Percentiles rank a stretch among this genome's conserved stretches.
Conservation (phyloP, 2,329 filamentous ascomycete genomes). For the Fusarium coicis region DNA sequence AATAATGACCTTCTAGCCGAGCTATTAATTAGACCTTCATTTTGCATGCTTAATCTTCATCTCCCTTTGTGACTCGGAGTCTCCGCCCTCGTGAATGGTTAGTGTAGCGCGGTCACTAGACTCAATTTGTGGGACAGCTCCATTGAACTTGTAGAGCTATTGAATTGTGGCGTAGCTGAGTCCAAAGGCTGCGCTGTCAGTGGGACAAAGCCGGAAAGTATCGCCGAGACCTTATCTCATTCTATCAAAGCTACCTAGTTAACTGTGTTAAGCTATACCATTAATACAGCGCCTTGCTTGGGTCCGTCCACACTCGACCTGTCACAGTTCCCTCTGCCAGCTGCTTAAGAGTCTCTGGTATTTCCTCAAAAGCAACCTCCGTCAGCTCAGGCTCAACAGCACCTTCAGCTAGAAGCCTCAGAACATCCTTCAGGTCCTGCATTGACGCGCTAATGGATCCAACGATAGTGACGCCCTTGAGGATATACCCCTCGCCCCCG, state of each 20-base stretch:
- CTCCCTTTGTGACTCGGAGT: background rate
- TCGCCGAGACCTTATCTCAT: background rate
- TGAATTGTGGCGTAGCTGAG: background rate
- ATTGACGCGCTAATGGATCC: background rate
- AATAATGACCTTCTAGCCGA: background rate
- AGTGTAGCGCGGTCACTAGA: fast-evolving
- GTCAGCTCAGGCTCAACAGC: background rate
- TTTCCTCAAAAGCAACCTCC: background rate
- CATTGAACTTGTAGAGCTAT: background rate
- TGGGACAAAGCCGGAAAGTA: too few relatives aligned
- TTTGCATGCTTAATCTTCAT: background rate
- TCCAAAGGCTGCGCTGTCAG: fast-evolving
- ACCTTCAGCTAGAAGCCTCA: background rate
- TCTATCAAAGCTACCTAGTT: background rate
- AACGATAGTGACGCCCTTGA: background rate
- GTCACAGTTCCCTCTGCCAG: background rate
- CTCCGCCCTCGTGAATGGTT: fast-evolving
- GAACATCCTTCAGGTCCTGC: background rate
- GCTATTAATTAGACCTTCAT: background rate
- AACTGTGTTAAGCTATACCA: too few relatives aligned
- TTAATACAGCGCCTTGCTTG: background rate
- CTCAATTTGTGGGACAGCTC: background rate
- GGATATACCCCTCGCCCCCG: background rate
- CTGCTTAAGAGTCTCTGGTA: background rate
- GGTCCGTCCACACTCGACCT: background rate